Base-by-base conservation (phyloP, 495 filamentous ascomycete species). In the Aspergillus indologenus region DNA sequence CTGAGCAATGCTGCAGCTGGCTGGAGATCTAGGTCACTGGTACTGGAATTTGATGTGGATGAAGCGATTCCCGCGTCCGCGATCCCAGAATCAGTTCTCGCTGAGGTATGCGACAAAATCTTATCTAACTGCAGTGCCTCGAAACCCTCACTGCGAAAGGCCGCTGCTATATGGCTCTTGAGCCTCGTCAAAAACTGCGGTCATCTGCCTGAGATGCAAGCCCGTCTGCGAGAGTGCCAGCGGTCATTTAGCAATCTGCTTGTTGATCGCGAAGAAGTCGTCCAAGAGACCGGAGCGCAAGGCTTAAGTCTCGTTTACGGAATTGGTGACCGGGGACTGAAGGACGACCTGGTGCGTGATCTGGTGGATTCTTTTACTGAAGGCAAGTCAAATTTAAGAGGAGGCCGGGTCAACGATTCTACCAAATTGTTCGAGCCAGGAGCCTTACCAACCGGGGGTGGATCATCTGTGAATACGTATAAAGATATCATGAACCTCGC, bases 341-440 rank as follows among this genome's bases (percentile, higher is more conserved):
- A 89, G 69, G 85, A 90, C 57, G 86, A 91, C 55, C 79, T 98
- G 21, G 90, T 96, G 8, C 86, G 85, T 29, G 91, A 96, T 66
- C 82, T 98, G 5, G 88, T 98, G 2, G 77, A 86, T 7, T 90
- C 90, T 0, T 98, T 98, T 58, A 96, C 94, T 0, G 88, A 87
- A 1, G 85, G 82, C 3, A 83, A 75, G 40, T 77, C 89, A 5
- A 84, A 86, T 61, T 79, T 96, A 45, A 74, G 82, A 45, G 78
- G 79, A 21, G 87, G 87, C 29, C 92, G 86, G 64, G 89, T 98
- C 6, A 88, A 88, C 21, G 85, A 86, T 23, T 89, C 97, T 47
- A 98, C 94, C 0, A 87, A 97, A 70, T 76, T 98, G 5, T 98
- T 98, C 68, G 94, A 96, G 59, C 86, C 90, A n/a, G 94, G 94